A percentile compares a stretch with the other conserved stretches of the same genome.
These are phyloP conservation scores for Clavispora vitiphila DNA, from an alignment of 805 yeast genomes.

Conservation along the genomic window DNA sequence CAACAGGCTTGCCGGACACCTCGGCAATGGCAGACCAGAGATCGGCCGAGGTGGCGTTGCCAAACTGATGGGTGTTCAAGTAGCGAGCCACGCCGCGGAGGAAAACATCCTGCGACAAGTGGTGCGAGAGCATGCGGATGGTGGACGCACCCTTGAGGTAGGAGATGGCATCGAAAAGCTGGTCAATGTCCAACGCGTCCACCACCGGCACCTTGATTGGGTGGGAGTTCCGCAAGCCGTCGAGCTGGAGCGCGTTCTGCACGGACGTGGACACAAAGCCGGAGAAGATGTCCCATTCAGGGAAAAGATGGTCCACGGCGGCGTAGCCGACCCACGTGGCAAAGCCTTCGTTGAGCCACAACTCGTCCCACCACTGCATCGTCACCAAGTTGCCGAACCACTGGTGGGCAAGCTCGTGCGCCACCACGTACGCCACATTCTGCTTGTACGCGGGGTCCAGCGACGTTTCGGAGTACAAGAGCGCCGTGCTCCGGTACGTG, in stretches of 20 bases:
- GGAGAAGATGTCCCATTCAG: slow-evolving; percentile 76
- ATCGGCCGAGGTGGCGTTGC: slow-evolving; percentile 70
- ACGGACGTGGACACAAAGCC: slow-evolving; percentile 48
- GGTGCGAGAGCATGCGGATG: slow-evolving; percentile 69
- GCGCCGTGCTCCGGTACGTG: slow-evolving; percentile 55
- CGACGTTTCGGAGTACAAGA: slow-evolving; percentile 40
- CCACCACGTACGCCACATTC: slow-evolving; percentile 76
- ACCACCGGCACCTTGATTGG: slow-evolving; percentile 80
- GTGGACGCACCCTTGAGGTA: slow-evolving; percentile 78
- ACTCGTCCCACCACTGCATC: slow-evolving; percentile 92
- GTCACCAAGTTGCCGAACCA: slow-evolving; percentile 90
- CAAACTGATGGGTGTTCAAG: slow-evolving; percentile 56
- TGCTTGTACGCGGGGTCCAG: slow-evolving; percentile 52
- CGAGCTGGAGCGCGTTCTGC: slow-evolving; percentile 49
- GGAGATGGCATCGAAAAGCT: slow-evolving; percentile 77
- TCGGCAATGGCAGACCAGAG: slow-evolving; percentile 65
- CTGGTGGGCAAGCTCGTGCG: slow-evolving; percentile 86
- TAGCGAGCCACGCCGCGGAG: slow-evolving; percentile 69
- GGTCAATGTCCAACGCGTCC: slow-evolving; percentile 74
- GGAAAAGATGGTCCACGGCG: slow-evolving; percentile 64
- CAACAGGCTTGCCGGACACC: slow-evolving; percentile 58
- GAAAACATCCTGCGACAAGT: slow-evolving; percentile 64
- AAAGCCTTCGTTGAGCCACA: slow-evolving; percentile 87
- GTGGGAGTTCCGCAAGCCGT: slow-evolving; percentile 61
- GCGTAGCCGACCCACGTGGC: slow-evolving; percentile 82